Percentiles rank a stretch among this genome's conserved stretches.
Evolutionary conservation across 1,284 basidiomycete species (phyloP).

Genomic region (Athelia sp.): DNA sequence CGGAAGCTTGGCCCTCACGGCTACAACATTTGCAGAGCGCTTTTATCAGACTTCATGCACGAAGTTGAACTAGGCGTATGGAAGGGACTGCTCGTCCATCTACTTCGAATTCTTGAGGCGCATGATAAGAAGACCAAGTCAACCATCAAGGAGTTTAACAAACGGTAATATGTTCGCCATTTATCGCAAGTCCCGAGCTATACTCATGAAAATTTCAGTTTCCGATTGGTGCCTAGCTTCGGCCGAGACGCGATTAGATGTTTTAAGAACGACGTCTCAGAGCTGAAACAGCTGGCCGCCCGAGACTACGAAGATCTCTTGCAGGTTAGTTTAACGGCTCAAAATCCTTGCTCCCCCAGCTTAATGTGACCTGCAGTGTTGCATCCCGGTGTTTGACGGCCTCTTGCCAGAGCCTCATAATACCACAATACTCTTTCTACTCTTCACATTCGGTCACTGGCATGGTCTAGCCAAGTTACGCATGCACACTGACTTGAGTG

Average conservation of each 20-base stretch:
- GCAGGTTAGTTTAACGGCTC: slow-evolving; percentile 16
- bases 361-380: slow-evolving; percentile 20
- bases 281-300: slow-evolving; percentile 29
- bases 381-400: slow-evolving; percentile 31
- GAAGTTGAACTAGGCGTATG: slow-evolving; percentile 19
- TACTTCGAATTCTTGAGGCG: slow-evolving; percentile 15
- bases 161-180: slow-evolving; percentile 8
- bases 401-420: slow-evolving; percentile 25
- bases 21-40: slow-evolving; percentile 6
- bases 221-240: slow-evolving; percentile 22
- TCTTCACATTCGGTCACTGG: slow-evolving; percentile 23
- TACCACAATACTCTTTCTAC: slow-evolving; percentile 18
- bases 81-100: slow-evolving; percentile 17
- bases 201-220: slow-evolving; percentile 5
- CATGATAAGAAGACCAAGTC: background rate
- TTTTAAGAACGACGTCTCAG: slow-evolving; percentile 25
- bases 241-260: slow-evolving; percentile 24
- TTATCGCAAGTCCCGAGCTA: too few relatives aligned
- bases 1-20: slow-evolving; percentile 1
- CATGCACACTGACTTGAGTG: slow-evolving; percentile 25
- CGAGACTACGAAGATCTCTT: slow-evolving; percentile 31
- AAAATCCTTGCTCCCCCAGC: background rate
- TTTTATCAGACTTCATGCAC: slow-evolving; percentile 15
- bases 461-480: slow-evolving; percentile 32
- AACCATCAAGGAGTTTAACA: background rate